Conservation (phyloP, 169 alveolate genomes). For the Plasmodium inui region DNA sequence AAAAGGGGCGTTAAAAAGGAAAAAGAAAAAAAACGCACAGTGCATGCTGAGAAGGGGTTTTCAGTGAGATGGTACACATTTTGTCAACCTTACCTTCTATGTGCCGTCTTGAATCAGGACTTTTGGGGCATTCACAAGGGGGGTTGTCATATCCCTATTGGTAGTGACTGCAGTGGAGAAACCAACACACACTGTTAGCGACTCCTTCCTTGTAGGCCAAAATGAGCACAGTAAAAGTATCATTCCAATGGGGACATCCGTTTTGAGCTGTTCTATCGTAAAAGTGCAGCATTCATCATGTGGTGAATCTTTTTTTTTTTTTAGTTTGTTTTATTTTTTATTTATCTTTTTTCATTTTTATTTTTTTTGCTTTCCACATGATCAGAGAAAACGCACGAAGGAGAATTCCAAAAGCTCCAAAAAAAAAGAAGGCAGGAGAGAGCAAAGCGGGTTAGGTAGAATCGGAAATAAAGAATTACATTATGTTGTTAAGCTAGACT, state of each 20-base stretch:
- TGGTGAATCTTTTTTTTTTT: background rate
- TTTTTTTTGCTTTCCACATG: background rate
- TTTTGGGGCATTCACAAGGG: background rate
- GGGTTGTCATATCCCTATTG: background rate
- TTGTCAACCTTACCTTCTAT: background rate
- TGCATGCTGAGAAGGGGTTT: background rate
- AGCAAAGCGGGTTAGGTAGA: background rate
- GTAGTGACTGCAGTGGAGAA: background rate
- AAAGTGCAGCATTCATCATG: background rate
- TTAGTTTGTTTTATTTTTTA: background rate
- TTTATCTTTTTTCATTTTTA: no score
- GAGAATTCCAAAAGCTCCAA: slow-evolving; percentile 5
- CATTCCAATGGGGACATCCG: background rate
- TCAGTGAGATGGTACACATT: background rate
- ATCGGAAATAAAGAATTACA: background rate
- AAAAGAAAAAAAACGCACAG: background rate
- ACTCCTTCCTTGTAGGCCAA: background rate
- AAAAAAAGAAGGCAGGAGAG: slow-evolving; percentile 16
- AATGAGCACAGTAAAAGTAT: background rate
- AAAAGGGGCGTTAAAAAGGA: background rate
- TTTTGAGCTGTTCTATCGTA: background rate
- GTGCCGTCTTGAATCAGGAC: background rate
- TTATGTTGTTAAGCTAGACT: background rate
- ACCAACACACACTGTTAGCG: background rate
- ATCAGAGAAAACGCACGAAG: slow-evolving; percentile 1